A percentile compares a stretch with the other conserved stretches of the same genome.
phyloP scores from a whole-genome alignment of 2,329 filamentous ascomycete genomes.

The Fusarium nelsonii region DNA sequence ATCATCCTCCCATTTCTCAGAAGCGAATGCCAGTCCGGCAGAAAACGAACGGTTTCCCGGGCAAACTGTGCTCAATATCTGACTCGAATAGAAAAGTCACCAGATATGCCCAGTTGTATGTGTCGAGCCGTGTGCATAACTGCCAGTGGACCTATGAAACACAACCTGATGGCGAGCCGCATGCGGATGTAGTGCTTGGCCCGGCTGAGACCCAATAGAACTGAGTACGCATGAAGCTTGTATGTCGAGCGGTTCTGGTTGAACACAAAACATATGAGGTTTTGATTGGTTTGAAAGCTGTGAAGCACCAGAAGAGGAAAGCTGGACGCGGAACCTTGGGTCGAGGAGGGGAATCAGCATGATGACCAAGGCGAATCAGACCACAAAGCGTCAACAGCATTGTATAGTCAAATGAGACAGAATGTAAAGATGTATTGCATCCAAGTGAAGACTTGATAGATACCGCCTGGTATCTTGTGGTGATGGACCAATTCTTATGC shows the following conservation, averaged over 20 bases:
- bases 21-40: neutral
- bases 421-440: neutral
- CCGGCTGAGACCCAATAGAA: slow-evolving; percentile 31
- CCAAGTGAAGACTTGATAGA: neutral
- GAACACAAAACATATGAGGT: slow-evolving; percentile 15
- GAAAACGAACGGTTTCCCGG: slow-evolving; percentile 4
- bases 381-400: slow-evolving; percentile 1
- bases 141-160: slow-evolving; percentile 31
- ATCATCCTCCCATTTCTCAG: neutral
- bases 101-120: slow-evolving; percentile 5
- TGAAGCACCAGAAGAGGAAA: slow-evolving; percentile 11
- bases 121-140: slow-evolving; percentile 29
- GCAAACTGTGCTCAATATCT: slow-evolving; percentile 8
- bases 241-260: slow-evolving; percentile 14
- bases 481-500: slow-evolving; percentile 15
- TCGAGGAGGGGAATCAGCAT: slow-evolving; percentile 4
- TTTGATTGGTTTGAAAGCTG: slow-evolving; percentile 12
- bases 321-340: slow-evolving; percentile 4
- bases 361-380: neutral
- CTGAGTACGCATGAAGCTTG: slow-evolving; percentile 13
- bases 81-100: slow-evolving; percentile 6
- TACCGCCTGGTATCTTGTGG: slow-evolving; percentile 4
- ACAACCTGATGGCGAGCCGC: slow-evolving; percentile 42
- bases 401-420: neutral
- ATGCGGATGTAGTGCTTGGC: slow-evolving; percentile 34